phyloP scores from a whole-genome alignment of 2,329 filamentous ascomycete species.

The Pseudopyricularia cyperi region DNA sequence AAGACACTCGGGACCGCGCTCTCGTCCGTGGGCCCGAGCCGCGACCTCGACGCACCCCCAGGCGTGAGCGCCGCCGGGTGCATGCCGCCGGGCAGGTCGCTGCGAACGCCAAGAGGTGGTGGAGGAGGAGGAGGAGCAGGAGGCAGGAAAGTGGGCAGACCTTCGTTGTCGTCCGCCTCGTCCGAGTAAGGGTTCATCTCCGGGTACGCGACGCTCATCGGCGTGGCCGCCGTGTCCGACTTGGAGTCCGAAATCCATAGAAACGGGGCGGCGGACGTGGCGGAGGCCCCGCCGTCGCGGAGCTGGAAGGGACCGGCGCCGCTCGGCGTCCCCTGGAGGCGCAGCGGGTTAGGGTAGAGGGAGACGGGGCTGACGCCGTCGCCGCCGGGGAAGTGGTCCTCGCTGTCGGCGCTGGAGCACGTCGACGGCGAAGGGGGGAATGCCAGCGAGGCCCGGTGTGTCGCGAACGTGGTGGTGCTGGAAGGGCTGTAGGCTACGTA shows the following conservation, averaged over 20 bases:
- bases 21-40: background rate
- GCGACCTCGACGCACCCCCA: background rate
- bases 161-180: background rate
- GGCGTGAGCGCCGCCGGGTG: constrained; percentile 5
- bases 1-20: background rate
- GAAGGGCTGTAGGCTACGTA: background rate
- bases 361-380: background rate
- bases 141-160: too few species aligned
- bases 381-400: background rate
- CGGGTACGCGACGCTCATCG: constrained; percentile 12
- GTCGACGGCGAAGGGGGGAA: background rate
- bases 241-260: too few species aligned
- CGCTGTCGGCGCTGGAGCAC: background rate
- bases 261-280: background rate
- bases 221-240: background rate
- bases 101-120: background rate
- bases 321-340: background rate
- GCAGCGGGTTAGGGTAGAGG: constrained; percentile 5
- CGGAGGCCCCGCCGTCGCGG: too few species aligned
- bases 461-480: background rate
- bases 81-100: background rate
- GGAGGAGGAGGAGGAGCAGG: background rate
- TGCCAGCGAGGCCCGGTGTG: background rate
- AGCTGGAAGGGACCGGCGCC: background rate
- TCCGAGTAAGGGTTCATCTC: constrained; percentile 14